phyloP scores from a whole-genome alignment of 176 grass and related monocot genomes.

The Areca catechu region DNA sequence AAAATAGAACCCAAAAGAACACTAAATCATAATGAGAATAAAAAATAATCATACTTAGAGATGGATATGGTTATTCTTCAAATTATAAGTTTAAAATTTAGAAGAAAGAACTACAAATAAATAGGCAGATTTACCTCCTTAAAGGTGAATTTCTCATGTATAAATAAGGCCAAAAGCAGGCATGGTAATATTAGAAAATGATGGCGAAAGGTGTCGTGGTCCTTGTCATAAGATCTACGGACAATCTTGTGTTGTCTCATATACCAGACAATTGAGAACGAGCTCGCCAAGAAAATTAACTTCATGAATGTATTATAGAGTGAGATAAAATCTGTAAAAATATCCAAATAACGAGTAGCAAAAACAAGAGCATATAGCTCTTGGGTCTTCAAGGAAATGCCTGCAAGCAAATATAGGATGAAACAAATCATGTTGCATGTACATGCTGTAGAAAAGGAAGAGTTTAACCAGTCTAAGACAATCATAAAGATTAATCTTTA shows the following conservation, averaged over 20 bases:
- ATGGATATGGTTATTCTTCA: no score
- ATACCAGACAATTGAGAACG: constrained; percentile 93
- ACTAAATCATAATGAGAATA: background rate
- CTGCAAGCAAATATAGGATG: constrained; percentile 24
- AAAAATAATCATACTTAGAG: no score
- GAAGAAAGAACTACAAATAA: constrained; percentile 5
- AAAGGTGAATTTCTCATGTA: constrained; percentile 82
- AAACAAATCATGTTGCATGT: background rate
- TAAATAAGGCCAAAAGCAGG: constrained; percentile 58
- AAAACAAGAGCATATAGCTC: constrained; percentile 94
- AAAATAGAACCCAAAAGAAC: constrained; percentile 8
- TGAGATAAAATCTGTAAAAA: constrained; percentile 62
- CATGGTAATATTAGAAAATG: constrained; percentile 68
- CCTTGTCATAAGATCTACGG: constrained; percentile 76
- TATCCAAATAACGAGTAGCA: constrained; percentile 79
- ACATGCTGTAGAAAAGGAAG: no score
- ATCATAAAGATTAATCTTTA: no score
- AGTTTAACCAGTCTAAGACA: no score
- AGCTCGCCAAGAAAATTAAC: constrained; percentile 83
- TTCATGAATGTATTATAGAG: constrained; percentile 93
- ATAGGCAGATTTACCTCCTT: constrained; percentile 46
- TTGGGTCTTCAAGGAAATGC: constrained; percentile 93
- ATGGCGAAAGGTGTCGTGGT: constrained; percentile 85
- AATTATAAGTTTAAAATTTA: constrained; percentile 2
- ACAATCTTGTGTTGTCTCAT: constrained; percentile 89